Evolutionary conservation across 495 filamentous ascomycete genomes (phyloP).

Genomic region (Collariella sp.): DNA sequence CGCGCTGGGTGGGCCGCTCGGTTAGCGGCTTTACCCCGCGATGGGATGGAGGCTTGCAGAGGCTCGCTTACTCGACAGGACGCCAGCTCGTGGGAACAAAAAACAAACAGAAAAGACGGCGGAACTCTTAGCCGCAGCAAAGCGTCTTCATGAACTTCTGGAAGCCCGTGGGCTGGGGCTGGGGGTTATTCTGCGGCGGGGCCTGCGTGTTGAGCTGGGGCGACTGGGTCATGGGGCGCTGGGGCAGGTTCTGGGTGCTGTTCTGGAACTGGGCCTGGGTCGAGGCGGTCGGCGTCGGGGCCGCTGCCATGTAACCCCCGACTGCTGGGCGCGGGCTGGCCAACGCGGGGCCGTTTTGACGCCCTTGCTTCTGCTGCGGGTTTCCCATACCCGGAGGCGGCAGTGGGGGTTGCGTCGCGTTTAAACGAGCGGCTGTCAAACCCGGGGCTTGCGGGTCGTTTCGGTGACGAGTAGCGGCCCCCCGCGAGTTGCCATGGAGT

Average conservation of each 20-base stretch:
- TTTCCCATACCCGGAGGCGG: conserved; percentile 58
- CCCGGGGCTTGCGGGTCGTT: conserved; percentile 43
- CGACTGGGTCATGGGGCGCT: conserved; percentile 53
- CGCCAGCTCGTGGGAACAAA: neutral
- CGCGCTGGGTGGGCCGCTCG: neutral
- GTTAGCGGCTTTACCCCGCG: neutral
- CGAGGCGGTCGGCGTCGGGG: conserved; percentile 65
- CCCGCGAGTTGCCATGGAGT: conserved; percentile 54
- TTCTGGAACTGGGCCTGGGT: conserved; percentile 87
- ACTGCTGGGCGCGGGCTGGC: conserved; percentile 63
- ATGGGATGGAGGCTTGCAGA: no score
- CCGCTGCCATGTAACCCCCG: conserved; percentile 53
- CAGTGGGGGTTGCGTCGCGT: conserved; percentile 87
- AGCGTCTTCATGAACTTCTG: conserved; percentile 75
- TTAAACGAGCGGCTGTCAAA: conserved; percentile 86
- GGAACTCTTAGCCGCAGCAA: conserved; percentile 60
- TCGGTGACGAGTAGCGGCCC: conserved; percentile 52
- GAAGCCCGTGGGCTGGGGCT: conserved; percentile 46
- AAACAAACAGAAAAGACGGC: neutral
- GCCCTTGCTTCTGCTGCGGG: conserved; percentile 71
- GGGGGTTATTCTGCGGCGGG: conserved; percentile 32
- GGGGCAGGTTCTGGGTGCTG: conserved; percentile 75
- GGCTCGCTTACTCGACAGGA: conserved; percentile 11
- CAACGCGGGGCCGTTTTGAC: conserved; percentile 68
- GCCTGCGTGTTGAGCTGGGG: conserved; percentile 42